Conservation (phyloP, 495 filamentous ascomycete species). For the Xylaria sp. region DNA sequence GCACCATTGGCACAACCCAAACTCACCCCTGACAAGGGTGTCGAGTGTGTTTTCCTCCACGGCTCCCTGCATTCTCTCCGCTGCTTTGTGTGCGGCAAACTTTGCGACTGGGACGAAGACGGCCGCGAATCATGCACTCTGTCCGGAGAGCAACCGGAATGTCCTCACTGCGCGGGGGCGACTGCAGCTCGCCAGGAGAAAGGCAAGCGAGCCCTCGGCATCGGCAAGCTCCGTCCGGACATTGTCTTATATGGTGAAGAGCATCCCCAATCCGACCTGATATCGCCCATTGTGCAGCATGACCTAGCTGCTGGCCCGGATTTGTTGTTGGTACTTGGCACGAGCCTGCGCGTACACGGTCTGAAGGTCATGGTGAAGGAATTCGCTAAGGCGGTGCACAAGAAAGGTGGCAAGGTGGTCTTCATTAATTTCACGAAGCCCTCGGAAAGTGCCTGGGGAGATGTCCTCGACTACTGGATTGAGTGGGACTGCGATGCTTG, state of each 20-base stretch:
- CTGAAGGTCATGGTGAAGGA: constrained; percentile 71
- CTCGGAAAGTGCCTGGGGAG: constrained; percentile 70
- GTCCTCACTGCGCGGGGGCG: constrained; percentile 63
- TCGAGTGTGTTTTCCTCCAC: constrained; percentile 71
- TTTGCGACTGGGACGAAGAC: constrained; percentile 65
- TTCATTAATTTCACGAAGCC: constrained; percentile 75
- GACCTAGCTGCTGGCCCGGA: constrained; percentile 68
- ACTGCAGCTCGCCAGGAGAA: constrained; percentile 63
- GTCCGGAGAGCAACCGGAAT: constrained; percentile 66
- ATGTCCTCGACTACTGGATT: constrained; percentile 72
- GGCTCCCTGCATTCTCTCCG: constrained; percentile 66
- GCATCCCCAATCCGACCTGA: constrained; percentile 68
- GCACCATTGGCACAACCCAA: constrained; percentile 31
- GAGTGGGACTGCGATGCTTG: constrained; percentile 77
- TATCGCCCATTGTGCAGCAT: constrained; percentile 66
- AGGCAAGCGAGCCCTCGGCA: constrained; percentile 67
- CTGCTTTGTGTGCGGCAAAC: constrained; percentile 67
- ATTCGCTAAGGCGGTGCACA: constrained; percentile 73
- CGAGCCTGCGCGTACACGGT: constrained; percentile 72
- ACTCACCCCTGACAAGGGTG: constrained; percentile 45
- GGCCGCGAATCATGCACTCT: constrained; percentile 55
- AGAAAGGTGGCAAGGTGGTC: constrained; percentile 66
- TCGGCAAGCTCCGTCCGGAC: constrained; percentile 70
- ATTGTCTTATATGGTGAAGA: constrained; percentile 76
- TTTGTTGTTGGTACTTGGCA: constrained; percentile 70